phyloP scores from a whole-genome alignment of 1,284 basidiomycete genomes.

The Tranzscheliella williamsii region DNA sequence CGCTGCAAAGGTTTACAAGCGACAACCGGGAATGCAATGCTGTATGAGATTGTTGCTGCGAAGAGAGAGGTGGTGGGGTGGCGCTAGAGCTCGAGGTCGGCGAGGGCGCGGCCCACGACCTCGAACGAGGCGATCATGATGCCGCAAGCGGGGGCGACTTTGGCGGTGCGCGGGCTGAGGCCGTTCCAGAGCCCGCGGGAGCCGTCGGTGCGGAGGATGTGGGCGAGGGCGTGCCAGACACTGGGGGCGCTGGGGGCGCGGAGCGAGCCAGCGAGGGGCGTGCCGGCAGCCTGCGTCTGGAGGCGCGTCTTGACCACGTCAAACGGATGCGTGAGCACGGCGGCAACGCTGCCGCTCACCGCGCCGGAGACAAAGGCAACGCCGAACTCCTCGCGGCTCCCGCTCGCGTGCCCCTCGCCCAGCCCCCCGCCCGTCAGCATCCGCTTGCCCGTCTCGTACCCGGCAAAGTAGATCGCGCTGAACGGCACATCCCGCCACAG shows the following conservation, averaged over 20 bases:
- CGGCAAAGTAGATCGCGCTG: constrained; percentile 83
- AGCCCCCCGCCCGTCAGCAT: constrained; percentile 59
- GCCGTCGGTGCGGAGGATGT: constrained; percentile 80
- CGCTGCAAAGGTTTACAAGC: too few species aligned
- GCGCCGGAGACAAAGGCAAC: constrained; percentile 83
- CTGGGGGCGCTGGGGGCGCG: neutral
- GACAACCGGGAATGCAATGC: too few species aligned
- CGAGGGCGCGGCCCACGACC: constrained; percentile 63
- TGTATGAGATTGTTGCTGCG: too few species aligned
- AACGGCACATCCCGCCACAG: constrained; percentile 98
- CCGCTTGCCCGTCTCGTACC: constrained; percentile 62
- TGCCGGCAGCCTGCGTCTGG: constrained; percentile 64
- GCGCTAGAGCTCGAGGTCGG: constrained; percentile 23
- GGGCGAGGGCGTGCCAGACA: constrained; percentile 64
- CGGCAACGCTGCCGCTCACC: constrained; percentile 67
- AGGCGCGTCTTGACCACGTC: constrained; percentile 93
- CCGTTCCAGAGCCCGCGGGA: constrained; percentile 79
- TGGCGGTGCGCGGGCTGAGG: constrained; percentile 82
- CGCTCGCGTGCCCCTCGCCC: constrained; percentile 56
- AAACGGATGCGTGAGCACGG: constrained; percentile 89
- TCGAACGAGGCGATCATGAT: constrained; percentile 97
- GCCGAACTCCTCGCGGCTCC: constrained; percentile 67
- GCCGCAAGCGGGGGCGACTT: constrained; percentile 98
- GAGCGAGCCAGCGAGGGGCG: neutral
- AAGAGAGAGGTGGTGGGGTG: too few species aligned